Conservation (phyloP, 108 stramenopile genomes). For the Pseudonitzschia multiseries region DNA sequence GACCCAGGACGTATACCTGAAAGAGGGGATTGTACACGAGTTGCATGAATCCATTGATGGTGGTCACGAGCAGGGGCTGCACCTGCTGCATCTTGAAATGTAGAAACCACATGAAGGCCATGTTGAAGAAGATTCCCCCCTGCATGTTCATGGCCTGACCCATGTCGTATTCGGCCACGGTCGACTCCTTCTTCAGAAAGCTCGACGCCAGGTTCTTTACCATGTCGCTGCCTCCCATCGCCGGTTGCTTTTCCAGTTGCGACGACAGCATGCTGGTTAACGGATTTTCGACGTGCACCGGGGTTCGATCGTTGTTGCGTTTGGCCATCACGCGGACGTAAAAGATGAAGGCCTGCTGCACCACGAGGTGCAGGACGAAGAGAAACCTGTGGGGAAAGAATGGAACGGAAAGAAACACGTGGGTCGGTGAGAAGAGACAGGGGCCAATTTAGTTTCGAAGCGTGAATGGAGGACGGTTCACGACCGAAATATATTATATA, state of each 20-base stretch:
- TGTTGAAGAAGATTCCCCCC: constrained; percentile 59
- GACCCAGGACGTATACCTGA: constrained; percentile 78
- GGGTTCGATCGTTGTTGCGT: constrained; percentile 59
- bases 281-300: constrained; percentile 55
- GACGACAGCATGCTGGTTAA: constrained; percentile 32
- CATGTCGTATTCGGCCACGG: constrained; percentile 77
- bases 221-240: constrained; percentile 31
- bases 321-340: constrained; percentile 68
- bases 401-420: background rate
- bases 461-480: background rate
- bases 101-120: constrained; percentile 75
- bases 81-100: constrained; percentile 84
- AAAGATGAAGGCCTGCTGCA: constrained; percentile 63
- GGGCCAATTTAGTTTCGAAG: background rate
- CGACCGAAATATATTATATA: background rate
- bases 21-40: constrained; percentile 81
- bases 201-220: constrained; percentile 72
- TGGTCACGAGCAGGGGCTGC: constrained; percentile 75
- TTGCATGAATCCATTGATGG: constrained; percentile 64
- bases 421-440: background rate
- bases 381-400: background rate
- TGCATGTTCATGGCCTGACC: constrained; percentile 68
- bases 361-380: background rate
- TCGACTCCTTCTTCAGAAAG: constrained; percentile 63
- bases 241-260: constrained; percentile 25